Percentiles rank a stretch among this genome's conserved stretches.
Evolutionary conservation across 352 stramenopile genomes (phyloP).

Genomic region (Pythium chondricola): DNA sequence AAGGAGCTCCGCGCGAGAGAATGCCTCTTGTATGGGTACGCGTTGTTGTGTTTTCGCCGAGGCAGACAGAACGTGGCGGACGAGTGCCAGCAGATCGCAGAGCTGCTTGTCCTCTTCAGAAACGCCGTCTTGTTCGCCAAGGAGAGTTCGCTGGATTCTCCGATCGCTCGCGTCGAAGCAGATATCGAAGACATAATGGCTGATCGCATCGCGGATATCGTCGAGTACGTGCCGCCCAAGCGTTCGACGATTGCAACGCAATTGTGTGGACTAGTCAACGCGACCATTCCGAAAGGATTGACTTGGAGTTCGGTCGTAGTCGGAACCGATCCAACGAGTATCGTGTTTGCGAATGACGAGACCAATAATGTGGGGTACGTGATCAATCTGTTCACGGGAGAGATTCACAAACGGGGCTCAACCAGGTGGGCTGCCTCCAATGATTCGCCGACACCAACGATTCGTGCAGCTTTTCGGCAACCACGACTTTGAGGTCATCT

Average conservation of each 20-base stretch:
- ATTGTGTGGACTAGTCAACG: slow-evolving; percentile 1
- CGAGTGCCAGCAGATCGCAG: slow-evolving; percentile 36
- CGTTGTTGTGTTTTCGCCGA: slow-evolving; percentile 20
- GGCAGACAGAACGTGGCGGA: slow-evolving; percentile 9
- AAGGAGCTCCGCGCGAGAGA: slow-evolving; percentile 28
- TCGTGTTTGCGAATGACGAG: slow-evolving; percentile 22
- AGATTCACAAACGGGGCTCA: slow-evolving; percentile 31
- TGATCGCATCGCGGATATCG: slow-evolving; percentile 11
- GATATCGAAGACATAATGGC: slow-evolving; percentile 27
- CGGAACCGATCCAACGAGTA: slow-evolving; percentile 14
- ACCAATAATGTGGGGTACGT: slow-evolving; percentile 15
- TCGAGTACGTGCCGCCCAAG: slow-evolving; percentile 2
- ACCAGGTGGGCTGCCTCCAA: slow-evolving; percentile 27
- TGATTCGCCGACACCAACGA: slow-evolving; percentile 23
- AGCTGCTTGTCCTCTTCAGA: slow-evolving; percentile 39
- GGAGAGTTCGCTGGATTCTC: too few species aligned
- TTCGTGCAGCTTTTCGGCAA: slow-evolving; percentile 39
- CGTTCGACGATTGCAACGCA: neutral
- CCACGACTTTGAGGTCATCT: slow-evolving; percentile 47
- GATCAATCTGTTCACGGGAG: slow-evolving; percentile 51
- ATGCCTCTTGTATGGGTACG: slow-evolving; percentile 36
- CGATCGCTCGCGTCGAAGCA: slow-evolving; percentile 2
- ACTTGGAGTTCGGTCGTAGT: slow-evolving; percentile 16
- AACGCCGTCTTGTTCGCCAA: slow-evolving; percentile 22
- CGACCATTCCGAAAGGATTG: slow-evolving; percentile 7